A percentile compares a stretch with the other conserved stretches of the same genome.
Evolutionary conservation across 116 monocot species (phyloP).

Genomic region (Zostera marina): DNA sequence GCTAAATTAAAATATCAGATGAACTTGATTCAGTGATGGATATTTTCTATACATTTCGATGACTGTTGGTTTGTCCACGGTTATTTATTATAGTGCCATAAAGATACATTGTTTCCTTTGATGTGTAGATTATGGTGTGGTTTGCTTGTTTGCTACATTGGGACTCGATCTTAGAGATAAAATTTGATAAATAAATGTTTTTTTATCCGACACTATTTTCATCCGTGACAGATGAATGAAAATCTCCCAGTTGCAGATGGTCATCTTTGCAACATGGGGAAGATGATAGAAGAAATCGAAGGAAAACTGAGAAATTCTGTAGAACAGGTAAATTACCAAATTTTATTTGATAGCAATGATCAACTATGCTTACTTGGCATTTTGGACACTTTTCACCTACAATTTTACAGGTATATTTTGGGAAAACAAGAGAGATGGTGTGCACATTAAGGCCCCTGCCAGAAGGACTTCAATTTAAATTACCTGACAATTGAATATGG

Average conservation of each 20-base stretch:
- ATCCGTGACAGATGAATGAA: constrained; percentile 36
- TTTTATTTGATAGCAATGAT: neutral
- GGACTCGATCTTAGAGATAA: too few relatives aligned
- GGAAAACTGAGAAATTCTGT: constrained; percentile 85
- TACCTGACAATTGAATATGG: constrained; percentile 28
- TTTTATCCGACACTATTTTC: neutral
- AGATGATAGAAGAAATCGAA: constrained; percentile 98
- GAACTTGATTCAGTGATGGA: too few relatives aligned
- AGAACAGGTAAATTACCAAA: constrained; percentile 46
- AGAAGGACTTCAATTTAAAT: constrained; percentile 40
- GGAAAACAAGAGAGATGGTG: constrained; percentile 98
- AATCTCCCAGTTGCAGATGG: constrained; percentile 56
- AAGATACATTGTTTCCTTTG: too few relatives aligned
- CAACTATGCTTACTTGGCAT: neutral
- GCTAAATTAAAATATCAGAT: too few relatives aligned
- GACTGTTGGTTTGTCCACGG: too few relatives aligned
- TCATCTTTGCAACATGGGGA: constrained; percentile 95
- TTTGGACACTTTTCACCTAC: neutral
- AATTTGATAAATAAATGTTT: too few relatives aligned
- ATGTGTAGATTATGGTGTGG: too few relatives aligned
- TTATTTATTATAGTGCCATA: too few relatives aligned
- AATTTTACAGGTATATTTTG: constrained; percentile 72
- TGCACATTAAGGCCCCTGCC: constrained; percentile 71
- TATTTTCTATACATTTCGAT: too few relatives aligned
- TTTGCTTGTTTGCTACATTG: too few relatives aligned